These are phyloP conservation scores for Brettanomyces sp. DNA, from an alignment of 805 yeast genomes.

Conservation along the genomic window DNA sequence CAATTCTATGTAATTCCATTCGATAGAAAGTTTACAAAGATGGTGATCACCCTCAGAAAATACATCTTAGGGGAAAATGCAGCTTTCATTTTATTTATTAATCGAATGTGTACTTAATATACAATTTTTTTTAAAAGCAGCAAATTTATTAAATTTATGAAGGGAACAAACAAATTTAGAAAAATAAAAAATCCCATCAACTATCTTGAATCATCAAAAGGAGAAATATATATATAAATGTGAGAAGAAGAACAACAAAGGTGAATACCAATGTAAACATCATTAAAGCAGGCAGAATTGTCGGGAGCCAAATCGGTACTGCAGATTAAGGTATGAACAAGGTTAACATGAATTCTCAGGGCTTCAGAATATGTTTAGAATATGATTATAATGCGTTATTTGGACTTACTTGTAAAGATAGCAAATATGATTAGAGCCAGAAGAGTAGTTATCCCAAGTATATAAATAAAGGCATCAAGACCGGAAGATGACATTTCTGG, in stretches of 20 bases:
- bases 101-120: no score
- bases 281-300: constrained; percentile 1
- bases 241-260: background rate
- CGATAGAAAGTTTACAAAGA: no score
- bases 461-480: background rate
- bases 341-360: background rate
- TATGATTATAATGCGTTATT: background rate
- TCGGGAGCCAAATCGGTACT: constrained; percentile 4
- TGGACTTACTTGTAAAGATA: background rate
- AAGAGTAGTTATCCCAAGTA: background rate
- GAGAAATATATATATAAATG: background rate
- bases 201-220: background rate
- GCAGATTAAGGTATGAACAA: background rate
- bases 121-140: no score
- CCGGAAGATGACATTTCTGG: background rate
- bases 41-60: no score
- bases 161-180: no score
- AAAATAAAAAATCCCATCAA: no score
- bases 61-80: no score
- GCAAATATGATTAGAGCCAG: background rate
- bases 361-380: no score
- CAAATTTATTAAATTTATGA: no score
- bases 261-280: background rate
- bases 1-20: no score
- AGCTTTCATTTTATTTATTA: no score